phyloP scores from a whole-genome alignment of 352 stramenopile genomes.

The Globisporangium megalacanthum region DNA sequence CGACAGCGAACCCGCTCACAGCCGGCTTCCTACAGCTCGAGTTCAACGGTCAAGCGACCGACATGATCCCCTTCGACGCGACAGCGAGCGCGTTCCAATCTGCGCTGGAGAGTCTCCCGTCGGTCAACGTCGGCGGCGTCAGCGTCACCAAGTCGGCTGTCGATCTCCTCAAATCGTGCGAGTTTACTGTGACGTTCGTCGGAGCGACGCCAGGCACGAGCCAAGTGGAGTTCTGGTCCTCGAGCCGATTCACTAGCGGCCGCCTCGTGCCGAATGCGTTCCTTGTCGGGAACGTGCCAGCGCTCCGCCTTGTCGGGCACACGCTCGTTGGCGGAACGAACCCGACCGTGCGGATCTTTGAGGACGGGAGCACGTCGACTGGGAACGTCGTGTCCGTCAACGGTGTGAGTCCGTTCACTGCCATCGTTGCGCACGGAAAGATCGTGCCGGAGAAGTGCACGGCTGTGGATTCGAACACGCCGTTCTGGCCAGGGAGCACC shows the following conservation, averaged over 20 bases:
- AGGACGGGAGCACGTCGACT: slow-evolving; percentile 26
- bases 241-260: slow-evolving; percentile 36
- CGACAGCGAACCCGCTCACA: slow-evolving; percentile 25
- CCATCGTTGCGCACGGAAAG: slow-evolving; percentile 46
- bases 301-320: slow-evolving; percentile 18
- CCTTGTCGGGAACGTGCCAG: slow-evolving; percentile 52
- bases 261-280: slow-evolving; percentile 36
- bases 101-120: slow-evolving; percentile 60
- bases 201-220: slow-evolving; percentile 25
- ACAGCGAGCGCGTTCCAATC: slow-evolving; percentile 32
- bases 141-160: slow-evolving; percentile 28
- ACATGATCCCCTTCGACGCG: slow-evolving; percentile 61
- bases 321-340: slow-evolving; percentile 29
- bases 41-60: slow-evolving; percentile 62
- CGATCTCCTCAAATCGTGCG: slow-evolving; percentile 22
- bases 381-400: slow-evolving; percentile 25
- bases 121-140: slow-evolving; percentile 37
- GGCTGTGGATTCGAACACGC: slow-evolving; percentile 44
- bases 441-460: slow-evolving; percentile 66
- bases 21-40: slow-evolving; percentile 59
- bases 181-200: slow-evolving; percentile 67
- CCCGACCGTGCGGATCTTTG: slow-evolving; percentile 27
- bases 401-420: slow-evolving; percentile 49
- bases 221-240: slow-evolving; percentile 71
- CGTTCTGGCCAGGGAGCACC: slow-evolving; percentile 53